phyloP scores from a whole-genome alignment of 352 stramenopile species.

The Pythium diclinum region DNA sequence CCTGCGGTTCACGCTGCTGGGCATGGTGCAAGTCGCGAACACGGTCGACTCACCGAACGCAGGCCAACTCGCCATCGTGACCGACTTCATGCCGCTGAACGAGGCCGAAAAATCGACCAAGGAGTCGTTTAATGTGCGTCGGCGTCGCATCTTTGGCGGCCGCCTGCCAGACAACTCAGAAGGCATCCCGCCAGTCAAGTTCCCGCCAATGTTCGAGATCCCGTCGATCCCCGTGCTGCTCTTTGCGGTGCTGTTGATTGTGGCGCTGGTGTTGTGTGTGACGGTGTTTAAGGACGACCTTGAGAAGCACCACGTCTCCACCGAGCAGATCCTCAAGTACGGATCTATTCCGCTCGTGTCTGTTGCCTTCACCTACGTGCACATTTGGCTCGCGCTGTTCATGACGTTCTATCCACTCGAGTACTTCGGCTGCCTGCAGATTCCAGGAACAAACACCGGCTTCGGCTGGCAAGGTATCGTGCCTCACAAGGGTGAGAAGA shows the following conservation, averaged over 20 bases:
- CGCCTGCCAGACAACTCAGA: slow-evolving; percentile 20
- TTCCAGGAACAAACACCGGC: slow-evolving; percentile 87
- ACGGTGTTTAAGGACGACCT: slow-evolving; percentile 69
- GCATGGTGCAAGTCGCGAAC: slow-evolving; percentile 80
- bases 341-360: slow-evolving; percentile 84
- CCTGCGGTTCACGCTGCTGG: slow-evolving; percentile 81
- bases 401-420: slow-evolving; percentile 98
- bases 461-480: slow-evolving; percentile 97
- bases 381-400: slow-evolving; percentile 96
- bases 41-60: slow-evolving; percentile 37
- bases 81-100: slow-evolving; percentile 65
- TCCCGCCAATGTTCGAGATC: slow-evolving; percentile 65
- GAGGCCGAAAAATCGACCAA: slow-evolving; percentile 13
- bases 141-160: slow-evolving; percentile 3
- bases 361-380: slow-evolving; percentile 92
- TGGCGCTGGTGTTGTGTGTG: slow-evolving; percentile 64
- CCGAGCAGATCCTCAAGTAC: slow-evolving; percentile 70
- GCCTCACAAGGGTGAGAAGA: slow-evolving; percentile 95
- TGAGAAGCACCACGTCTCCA: slow-evolving; percentile 50
- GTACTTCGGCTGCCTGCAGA: slow-evolving; percentile 90
- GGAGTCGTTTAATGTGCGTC: slow-evolving; percentile 11
- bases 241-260: slow-evolving; percentile 47
- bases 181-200: slow-evolving; percentile 35
- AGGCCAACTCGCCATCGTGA: slow-evolving; percentile 60
- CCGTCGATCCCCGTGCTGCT: slow-evolving; percentile 61